Percentiles rank a stretch among this genome's conserved stretches.
Conservation (phyloP, 768 basidiomycete species). For the Leccinellum albellum region DNA sequence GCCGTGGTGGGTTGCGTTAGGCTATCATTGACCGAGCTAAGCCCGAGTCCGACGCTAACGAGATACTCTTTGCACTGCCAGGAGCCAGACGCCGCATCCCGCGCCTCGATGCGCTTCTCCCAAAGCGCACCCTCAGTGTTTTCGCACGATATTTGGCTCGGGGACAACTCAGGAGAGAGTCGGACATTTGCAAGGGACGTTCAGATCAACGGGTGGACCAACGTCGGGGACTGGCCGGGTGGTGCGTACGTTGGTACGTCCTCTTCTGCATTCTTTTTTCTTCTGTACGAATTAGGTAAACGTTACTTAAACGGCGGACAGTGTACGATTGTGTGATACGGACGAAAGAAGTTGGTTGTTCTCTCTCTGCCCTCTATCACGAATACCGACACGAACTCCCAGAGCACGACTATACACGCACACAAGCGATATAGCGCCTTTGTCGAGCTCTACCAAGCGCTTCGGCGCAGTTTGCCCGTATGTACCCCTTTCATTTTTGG, state of each 20-base stretch:
- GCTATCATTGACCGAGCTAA: neutral
- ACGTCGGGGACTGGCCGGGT: slow-evolving; percentile 62
- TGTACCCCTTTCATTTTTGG: slow-evolving; percentile 9
- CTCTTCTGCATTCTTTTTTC: neutral
- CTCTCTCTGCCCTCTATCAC: too few species aligned
- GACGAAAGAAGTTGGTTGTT: slow-evolving; percentile 49
- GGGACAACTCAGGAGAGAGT: slow-evolving; percentile 54
- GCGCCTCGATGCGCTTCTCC: slow-evolving; percentile 25
- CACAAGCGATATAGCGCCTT: slow-evolving; percentile 70
- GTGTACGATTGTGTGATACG: slow-evolving; percentile 71
- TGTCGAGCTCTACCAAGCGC: slow-evolving; percentile 44
- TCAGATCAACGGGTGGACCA: slow-evolving; percentile 65
- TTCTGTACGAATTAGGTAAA: neutral
- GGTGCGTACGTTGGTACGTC: slow-evolving; percentile 62
- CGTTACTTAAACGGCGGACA: slow-evolving; percentile 11
- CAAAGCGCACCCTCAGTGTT: slow-evolving; percentile 50
- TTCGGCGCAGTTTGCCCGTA: slow-evolving; percentile 54
- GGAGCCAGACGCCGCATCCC: slow-evolving; percentile 22
- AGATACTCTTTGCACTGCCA: neutral
- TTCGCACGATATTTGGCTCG: slow-evolving; percentile 68
- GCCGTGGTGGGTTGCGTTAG: neutral
- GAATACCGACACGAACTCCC: neutral
- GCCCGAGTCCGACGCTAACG: neutral
- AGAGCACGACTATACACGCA: slow-evolving; percentile 62
- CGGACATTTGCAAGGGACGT: slow-evolving; percentile 62